phyloP scores from a whole-genome alignment of 2,329 filamentous ascomycete species.

The Diplodia corticola region DNA sequence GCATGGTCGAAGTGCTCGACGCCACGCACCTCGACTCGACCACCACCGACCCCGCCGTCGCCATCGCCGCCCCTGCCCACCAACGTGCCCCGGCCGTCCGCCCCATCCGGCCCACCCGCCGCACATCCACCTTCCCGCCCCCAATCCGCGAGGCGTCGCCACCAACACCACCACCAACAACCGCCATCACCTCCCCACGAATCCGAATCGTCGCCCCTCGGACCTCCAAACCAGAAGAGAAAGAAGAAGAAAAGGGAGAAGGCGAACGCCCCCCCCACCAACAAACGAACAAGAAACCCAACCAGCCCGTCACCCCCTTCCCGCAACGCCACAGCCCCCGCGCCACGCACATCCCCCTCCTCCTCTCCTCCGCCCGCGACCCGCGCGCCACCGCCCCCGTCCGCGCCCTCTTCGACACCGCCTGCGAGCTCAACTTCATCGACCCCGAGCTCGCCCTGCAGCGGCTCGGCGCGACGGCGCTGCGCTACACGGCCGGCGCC shows the following conservation, averaged over 20 bases:
- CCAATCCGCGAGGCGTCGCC: slow-evolving; percentile 25
- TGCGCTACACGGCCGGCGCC: background rate
- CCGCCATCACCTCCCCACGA: background rate
- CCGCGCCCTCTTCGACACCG: background rate
- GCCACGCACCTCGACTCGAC: background rate
- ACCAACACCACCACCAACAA: slow-evolving; percentile 17
- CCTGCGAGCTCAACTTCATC: slow-evolving; percentile 6
- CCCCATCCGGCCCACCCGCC: background rate
- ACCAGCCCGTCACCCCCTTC: background rate
- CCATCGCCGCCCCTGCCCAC: background rate
- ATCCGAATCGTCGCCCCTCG: background rate
- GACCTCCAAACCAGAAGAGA: background rate
- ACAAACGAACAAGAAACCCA: background rate
- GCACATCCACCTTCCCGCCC: slow-evolving; percentile 19
- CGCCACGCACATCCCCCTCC: background rate
- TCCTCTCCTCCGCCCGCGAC: background rate
- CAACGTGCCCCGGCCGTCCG: background rate
- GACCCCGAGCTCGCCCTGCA: background rate
- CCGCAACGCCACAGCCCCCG: background rate
- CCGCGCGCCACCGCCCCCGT: background rate
- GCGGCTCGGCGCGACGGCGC: background rate
- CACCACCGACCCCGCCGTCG: background rate
- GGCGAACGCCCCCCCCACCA: no score
- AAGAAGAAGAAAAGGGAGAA: no score
- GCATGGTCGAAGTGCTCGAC: background rate